Evolutionary conservation across 768 basidiomycete genomes (phyloP).

Genomic region (Termitomyces sp.): DNA sequence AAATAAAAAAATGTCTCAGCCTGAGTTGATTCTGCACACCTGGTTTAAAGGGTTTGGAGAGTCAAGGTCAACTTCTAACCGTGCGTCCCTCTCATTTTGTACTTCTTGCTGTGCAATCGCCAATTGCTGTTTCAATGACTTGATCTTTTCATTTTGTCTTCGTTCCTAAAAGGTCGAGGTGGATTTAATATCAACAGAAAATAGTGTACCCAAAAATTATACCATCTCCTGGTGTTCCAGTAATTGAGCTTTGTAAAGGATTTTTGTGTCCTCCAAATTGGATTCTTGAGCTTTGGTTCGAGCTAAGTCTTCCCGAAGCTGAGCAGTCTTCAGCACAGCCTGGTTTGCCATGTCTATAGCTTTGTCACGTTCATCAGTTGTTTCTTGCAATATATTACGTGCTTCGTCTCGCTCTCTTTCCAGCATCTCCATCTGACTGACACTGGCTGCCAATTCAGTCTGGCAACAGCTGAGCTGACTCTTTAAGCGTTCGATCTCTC

Average conservation of each 20-base stretch:
- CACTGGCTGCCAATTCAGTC: constrained; percentile 9
- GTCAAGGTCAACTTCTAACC: constrained; percentile 5
- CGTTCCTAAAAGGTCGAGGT: constrained; percentile 5
- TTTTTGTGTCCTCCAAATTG: constrained; percentile 29
- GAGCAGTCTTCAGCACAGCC: constrained; percentile 25
- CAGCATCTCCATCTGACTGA: constrained; percentile 12
- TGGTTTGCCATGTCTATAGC: constrained; percentile 28
- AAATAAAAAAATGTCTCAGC: neutral
- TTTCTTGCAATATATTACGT: constrained; percentile 14
- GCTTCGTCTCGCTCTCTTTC: constrained; percentile 23
- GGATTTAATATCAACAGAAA: neutral
- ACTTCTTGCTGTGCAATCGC: constrained; percentile 14
- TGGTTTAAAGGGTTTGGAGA: neutral
- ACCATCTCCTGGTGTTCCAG: constrained; percentile 17
- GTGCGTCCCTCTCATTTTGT: neutral
- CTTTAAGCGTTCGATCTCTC: constrained; percentile 26
- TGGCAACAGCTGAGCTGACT: constrained; percentile 15
- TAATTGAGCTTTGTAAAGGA: constrained; percentile 29
- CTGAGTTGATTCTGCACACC: neutral
- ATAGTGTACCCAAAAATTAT: neutral
- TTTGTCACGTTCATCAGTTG: constrained; percentile 25
- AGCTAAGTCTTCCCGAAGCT: constrained; percentile 16
- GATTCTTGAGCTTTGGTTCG: constrained; percentile 21
- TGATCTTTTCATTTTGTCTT: constrained; percentile 12
- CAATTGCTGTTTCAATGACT: constrained; percentile 16